Conservation (phyloP, 768 basidiomycete genomes). For the Boletus pseudo-olivaceus region DNA sequence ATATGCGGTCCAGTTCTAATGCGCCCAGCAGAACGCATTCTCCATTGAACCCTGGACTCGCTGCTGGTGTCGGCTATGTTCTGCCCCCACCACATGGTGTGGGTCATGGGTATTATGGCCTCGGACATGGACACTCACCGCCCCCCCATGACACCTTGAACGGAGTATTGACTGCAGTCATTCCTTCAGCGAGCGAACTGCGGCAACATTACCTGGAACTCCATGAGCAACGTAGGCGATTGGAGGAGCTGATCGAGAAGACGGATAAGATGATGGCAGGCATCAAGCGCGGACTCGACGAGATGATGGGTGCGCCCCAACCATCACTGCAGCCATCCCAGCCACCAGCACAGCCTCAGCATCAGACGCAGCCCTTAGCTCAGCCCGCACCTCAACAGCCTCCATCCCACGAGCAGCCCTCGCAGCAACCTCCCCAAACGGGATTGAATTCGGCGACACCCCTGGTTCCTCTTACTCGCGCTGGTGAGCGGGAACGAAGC, state of each 20-base stretch:
- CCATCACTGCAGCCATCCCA: conserved; percentile 22
- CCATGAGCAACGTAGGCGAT: conserved; percentile 54
- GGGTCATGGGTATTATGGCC: conserved; percentile 35
- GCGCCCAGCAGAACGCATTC: conserved; percentile 74
- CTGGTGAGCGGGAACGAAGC: conserved; percentile 27
- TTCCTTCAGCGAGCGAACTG: conserved; percentile 57
- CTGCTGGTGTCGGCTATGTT: conserved; percentile 39
- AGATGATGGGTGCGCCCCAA: conserved; percentile 49
- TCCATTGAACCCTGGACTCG: conserved; percentile 51
- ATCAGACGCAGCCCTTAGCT: conserved; percentile 20
- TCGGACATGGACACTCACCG: conserved; percentile 38
- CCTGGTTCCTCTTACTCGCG: conserved; percentile 22
- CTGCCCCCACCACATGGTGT: conserved; percentile 38
- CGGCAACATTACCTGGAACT: conserved; percentile 70
- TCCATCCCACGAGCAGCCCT: conserved; percentile 27
- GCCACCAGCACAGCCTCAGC: conserved; percentile 23
- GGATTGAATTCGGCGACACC: conserved; percentile 10
- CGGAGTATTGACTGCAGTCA: conserved; percentile 18
- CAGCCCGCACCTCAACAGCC: conserved; percentile 24
- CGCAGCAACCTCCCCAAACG: conserved; percentile 20
- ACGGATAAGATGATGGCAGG: conserved; percentile 73
- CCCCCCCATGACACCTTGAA: conserved; percentile 33
- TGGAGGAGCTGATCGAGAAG: conserved; percentile 72
- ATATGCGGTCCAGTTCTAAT: conserved; percentile 60
- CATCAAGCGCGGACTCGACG: conserved; percentile 72